Evolutionary conservation across 345 rosid species (phyloP).

Genomic region (Eutrema heterophyllum): DNA sequence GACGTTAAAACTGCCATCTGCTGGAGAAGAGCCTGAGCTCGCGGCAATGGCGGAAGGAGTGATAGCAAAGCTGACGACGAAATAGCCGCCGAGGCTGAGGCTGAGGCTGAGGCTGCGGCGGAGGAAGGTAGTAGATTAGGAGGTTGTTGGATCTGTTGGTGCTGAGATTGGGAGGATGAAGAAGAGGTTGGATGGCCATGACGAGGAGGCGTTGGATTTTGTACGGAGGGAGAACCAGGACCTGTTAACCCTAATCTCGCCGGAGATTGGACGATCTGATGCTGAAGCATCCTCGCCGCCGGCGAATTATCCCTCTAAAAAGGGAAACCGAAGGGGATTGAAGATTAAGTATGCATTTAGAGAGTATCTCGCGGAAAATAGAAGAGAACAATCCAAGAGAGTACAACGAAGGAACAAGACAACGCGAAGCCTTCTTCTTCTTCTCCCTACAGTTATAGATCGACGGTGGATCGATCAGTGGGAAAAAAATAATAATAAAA

Average conservation of each 20-base stretch:
- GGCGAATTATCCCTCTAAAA: background rate
- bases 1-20: conserved; percentile 73
- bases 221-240: conserved; percentile 73
- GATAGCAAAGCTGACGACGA: conserved; percentile 67
- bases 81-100: conserved; percentile 31
- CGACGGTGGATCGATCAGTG: background rate
- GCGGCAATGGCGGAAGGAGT: conserved; percentile 83
- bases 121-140: conserved; percentile 29
- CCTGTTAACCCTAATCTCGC: conserved; percentile 78
- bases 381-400: background rate
- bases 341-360: background rate
- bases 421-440: background rate
- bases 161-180: conserved; percentile 34
- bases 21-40: conserved; percentile 81
- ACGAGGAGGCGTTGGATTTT: conserved; percentile 57
- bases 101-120: conserved; percentile 1
- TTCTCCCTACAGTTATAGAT: background rate
- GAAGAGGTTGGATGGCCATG: conserved; percentile 43
- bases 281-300: conserved; percentile 63
- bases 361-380: background rate
- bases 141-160: conserved; percentile 33
- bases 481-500: too few species aligned
- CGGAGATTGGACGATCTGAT: conserved; percentile 77
- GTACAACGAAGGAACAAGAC: background rate
- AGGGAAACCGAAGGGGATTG: background rate